A percentile compares a stretch with the other conserved stretches of the same genome.
Evolutionary conservation across 1,284 basidiomycete genomes (phyloP).

Genomic region (Sanguinoderma infundibulare): DNA sequence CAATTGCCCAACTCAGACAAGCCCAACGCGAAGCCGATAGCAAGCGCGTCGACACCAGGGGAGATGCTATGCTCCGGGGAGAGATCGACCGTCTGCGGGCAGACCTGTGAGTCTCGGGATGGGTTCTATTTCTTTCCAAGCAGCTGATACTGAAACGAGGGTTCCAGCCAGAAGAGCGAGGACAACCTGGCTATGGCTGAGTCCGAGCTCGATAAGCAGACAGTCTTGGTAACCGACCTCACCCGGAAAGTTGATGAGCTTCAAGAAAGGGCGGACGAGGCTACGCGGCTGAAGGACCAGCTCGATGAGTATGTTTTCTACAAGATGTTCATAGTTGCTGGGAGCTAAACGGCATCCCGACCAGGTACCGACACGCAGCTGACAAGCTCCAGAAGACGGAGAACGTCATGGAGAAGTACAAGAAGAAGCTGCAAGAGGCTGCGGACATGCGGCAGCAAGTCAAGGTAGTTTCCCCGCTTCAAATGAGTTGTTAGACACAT

Average conservation of each 20-base stretch:
- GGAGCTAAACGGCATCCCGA: not conserved
- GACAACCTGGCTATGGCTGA: conserved; percentile 84
- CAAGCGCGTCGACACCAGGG: conserved; percentile 62
- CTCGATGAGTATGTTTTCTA: conserved; percentile 80
- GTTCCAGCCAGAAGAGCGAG: conserved; percentile 84
- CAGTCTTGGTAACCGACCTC: conserved; percentile 68
- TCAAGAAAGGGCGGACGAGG: conserved; percentile 78
- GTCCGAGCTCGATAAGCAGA: conserved; percentile 80
- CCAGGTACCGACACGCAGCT: conserved; percentile 85
- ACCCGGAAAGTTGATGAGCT: conserved; percentile 84
- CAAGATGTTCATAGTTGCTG: not conserved
- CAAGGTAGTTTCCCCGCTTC: conserved; percentile 60
- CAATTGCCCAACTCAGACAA: conserved; percentile 58
- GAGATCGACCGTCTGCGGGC: conserved; percentile 81
- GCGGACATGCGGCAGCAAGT: conserved; percentile 87
- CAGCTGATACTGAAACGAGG: conserved; percentile 35
- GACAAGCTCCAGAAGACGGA: conserved; percentile 93
- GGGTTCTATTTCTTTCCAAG: not conserved
- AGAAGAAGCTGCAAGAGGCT: conserved; percentile 96
- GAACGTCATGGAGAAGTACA: conserved; percentile 98
- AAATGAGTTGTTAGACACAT: not conserved
- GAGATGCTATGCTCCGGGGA: conserved; percentile 69
- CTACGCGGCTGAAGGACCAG: conserved; percentile 85
- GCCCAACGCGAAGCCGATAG: conserved; percentile 62
- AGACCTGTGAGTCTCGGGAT: conserved; percentile 71